Evolutionary conservation across 176 grass and related monocot genomes (phyloP).

Genomic region (Triticum turgidum): DNA sequence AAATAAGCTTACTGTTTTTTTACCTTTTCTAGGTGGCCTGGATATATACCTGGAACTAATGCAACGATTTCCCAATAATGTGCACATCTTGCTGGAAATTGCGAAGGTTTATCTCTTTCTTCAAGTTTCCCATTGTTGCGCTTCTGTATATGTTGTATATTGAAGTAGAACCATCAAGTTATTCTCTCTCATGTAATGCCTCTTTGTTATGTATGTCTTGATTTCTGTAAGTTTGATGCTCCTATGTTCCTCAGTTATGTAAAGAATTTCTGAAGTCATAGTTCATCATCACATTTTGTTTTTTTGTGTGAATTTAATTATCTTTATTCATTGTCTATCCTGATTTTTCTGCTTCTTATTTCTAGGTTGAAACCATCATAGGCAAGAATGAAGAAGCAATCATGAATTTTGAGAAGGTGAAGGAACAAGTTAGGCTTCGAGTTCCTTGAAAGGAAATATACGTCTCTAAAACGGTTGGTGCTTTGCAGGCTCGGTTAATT

Average conservation of each 20-base stretch:
- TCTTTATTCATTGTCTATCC: constrained; percentile 2
- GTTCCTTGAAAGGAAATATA: neutral
- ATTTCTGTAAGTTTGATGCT: neutral
- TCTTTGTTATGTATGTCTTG: constrained; percentile 23
- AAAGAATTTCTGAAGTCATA: constrained; percentile 3
- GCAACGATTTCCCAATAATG: constrained; percentile 88
- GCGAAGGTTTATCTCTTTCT: constrained; percentile 68
- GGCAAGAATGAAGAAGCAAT: constrained; percentile 91
- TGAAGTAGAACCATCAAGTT: neutral
- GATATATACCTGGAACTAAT: constrained; percentile 87
- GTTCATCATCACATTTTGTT: constrained; percentile 1
- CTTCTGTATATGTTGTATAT: neutral
- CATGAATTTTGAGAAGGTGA: constrained; percentile 98
- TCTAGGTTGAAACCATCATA: constrained; percentile 88
- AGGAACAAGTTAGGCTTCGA: constrained; percentile 29
- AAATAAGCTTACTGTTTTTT: constrained; percentile 5
- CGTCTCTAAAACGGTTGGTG: constrained; percentile 4
- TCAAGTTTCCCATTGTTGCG: neutral
- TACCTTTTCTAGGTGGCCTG: constrained; percentile 71
- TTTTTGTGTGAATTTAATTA: constrained; percentile 13
- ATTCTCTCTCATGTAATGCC: neutral
- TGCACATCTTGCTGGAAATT: constrained; percentile 91
- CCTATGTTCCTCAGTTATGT: neutral
- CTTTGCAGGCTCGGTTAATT: constrained; percentile 64
- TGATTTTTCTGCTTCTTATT: constrained; percentile 36